A percentile compares a stretch with the other conserved stretches of the same genome.
phyloP scores from a whole-genome alignment of 1,139 yeast species.

The Suhomyces coccinellae region DNA sequence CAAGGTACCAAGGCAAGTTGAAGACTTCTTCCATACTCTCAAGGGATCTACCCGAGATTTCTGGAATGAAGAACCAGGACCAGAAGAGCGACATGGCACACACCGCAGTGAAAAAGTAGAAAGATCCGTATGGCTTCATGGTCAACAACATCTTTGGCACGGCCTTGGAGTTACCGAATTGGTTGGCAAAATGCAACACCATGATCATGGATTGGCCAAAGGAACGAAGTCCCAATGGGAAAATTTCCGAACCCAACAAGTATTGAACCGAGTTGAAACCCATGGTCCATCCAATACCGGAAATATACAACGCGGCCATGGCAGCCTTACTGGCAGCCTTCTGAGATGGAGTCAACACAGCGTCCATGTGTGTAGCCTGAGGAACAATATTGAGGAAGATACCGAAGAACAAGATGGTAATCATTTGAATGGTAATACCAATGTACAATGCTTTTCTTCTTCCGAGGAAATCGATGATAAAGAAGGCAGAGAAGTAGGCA shows the following conservation, averaged over 20 bases:
- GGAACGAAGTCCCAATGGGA: slow-evolving; percentile 25
- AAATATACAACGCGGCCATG: slow-evolving; percentile 23
- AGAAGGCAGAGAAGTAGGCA: slow-evolving; percentile 44
- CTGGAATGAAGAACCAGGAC: slow-evolving; percentile 27
- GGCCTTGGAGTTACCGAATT: slow-evolving; percentile 28
- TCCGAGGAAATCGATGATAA: slow-evolving; percentile 49
- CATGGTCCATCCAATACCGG: slow-evolving; percentile 29
- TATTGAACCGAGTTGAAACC: slow-evolving; percentile 27
- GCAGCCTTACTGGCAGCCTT: slow-evolving; percentile 20
- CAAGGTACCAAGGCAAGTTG: slow-evolving; percentile 28
- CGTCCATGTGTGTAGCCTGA: slow-evolving; percentile 17
- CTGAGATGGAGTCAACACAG: slow-evolving; percentile 17
- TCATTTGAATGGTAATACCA: slow-evolving; percentile 29
- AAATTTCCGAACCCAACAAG: slow-evolving; percentile 25
- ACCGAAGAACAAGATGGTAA: slow-evolving; percentile 22
- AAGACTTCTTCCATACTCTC: slow-evolving; percentile 27
- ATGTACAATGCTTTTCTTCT: slow-evolving; percentile 35
- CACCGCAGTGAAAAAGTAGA: slow-evolving; percentile 22
- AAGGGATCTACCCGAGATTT: slow-evolving; percentile 27
- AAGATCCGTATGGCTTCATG: slow-evolving; percentile 22
- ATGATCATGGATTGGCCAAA: slow-evolving; percentile 25
- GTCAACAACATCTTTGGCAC: slow-evolving; percentile 24
- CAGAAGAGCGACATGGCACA: slow-evolving; percentile 20
- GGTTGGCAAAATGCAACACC: slow-evolving; percentile 28
- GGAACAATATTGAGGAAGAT: slow-evolving; percentile 24